Percentiles rank a stretch among this genome's conserved stretches.
Conservation (phyloP, 805 yeast genomes). For the Starmerella scarabaei region DNA sequence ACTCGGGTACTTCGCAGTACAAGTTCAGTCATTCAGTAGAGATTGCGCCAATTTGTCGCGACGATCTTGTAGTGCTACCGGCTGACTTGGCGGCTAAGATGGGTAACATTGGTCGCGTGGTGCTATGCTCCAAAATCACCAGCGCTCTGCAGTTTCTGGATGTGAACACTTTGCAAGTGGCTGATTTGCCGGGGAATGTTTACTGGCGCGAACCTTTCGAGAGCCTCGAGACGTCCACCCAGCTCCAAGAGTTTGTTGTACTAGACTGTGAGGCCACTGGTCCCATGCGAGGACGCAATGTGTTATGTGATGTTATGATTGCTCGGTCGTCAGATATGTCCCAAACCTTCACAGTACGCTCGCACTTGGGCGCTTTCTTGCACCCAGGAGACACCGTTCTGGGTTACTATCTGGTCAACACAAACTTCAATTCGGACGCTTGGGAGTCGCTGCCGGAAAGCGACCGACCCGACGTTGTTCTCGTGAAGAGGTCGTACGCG, state of each 20-base stretch:
- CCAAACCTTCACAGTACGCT: conserved; percentile 59
- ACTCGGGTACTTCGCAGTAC: conserved; percentile 73
- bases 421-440: conserved; percentile 51
- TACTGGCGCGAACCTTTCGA: conserved; percentile 74
- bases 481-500: conserved; percentile 77
- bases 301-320: conserved; percentile 72
- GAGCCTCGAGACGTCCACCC: conserved; percentile 49
- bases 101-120: conserved; percentile 70
- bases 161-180: conserved; percentile 60
- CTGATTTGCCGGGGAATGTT: conserved; percentile 55
- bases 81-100: conserved; percentile 62
- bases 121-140: conserved; percentile 67
- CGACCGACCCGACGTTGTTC: conserved; percentile 56
- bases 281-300: conserved; percentile 57
- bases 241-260: conserved; percentile 69
- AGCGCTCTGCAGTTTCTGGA: conserved; percentile 74
- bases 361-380: conserved; percentile 79
- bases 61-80: conserved; percentile 80
- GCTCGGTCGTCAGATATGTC: conserved; percentile 74
- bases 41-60: conserved; percentile 87
- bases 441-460: conserved; percentile 31
- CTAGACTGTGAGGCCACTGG: conserved; percentile 89
- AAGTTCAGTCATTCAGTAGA: conserved; percentile 84
- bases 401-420: conserved; percentile 71
- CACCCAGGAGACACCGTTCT: conserved; percentile 89